These are phyloP conservation scores for Hygrocybe coccinea DNA, from an alignment of 768 basidiomycete genomes.

Conservation along the genomic window DNA sequence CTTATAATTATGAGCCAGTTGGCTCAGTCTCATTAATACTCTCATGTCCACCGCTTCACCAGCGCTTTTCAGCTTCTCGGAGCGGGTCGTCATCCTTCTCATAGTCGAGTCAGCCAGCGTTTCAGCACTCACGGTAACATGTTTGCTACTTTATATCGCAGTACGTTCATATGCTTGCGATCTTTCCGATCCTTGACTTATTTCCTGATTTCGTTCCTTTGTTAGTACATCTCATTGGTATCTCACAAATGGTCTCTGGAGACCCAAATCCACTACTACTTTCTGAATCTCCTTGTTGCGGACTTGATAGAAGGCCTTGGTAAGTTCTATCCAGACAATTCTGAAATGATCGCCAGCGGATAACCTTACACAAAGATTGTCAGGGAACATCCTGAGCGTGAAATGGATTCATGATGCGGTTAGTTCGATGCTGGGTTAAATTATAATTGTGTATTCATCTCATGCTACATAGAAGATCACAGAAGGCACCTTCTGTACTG, in stretches of 20 bases:
- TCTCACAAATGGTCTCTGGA: conserved; percentile 25
- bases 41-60: background rate
- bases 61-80: background rate
- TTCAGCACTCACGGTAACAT: conserved; percentile 26
- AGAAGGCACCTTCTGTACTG: conserved; percentile 28
- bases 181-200: too few relatives aligned
- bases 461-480: conserved; percentile 22
- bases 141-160: conserved; percentile 25
- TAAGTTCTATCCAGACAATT: too few relatives aligned
- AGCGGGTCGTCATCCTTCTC: conserved; percentile 29
- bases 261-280: conserved; percentile 32
- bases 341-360: background rate
- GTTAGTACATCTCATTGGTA: conserved; percentile 25
- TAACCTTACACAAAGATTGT: background rate
- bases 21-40: too few relatives aligned
- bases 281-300: conserved; percentile 28
- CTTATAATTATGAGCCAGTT: too few relatives aligned
- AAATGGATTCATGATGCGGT: conserved; percentile 34
- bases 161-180: conserved; percentile 12
- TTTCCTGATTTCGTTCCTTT: background rate
- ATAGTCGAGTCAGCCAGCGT: conserved; percentile 27
- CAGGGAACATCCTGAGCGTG: conserved; percentile 37
- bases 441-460: background rate
- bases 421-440: background rate
- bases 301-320: conserved; percentile 34